Evolutionary conservation across 1,284 basidiomycete genomes (phyloP).

Genomic region (Pterulicium gracile): DNA sequence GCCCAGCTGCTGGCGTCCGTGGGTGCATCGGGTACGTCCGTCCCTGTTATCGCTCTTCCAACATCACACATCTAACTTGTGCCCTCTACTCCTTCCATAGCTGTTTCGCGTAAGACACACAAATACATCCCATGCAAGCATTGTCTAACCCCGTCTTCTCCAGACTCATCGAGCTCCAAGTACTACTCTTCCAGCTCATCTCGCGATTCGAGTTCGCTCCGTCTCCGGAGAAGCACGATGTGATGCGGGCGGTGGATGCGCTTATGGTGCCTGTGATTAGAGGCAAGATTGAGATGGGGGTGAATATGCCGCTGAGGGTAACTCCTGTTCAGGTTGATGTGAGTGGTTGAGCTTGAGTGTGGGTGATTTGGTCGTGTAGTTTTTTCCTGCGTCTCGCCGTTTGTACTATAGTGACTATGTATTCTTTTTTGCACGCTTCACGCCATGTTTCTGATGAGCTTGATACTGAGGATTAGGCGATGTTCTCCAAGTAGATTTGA

Average conservation of each 20-base stretch:
- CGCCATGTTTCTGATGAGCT: too few species aligned
- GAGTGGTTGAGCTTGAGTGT: background rate
- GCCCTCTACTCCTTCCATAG: background rate
- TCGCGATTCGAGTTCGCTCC: conserved; percentile 16
- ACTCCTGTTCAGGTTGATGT: background rate
- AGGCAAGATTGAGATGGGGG: conserved; percentile 12
- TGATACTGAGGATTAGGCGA: too few species aligned
- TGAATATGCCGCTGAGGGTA: conserved; percentile 10
- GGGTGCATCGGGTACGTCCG: conserved; percentile 15
- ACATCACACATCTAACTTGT: background rate
- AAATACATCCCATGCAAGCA: background rate
- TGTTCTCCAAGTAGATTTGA: too few species aligned
- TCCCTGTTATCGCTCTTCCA: background rate
- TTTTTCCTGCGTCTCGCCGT: background rate
- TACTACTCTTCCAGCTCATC: conserved; percentile 14
- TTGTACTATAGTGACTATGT: background rate
- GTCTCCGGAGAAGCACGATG: conserved; percentile 12
- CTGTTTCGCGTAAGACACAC: conserved; percentile 14
- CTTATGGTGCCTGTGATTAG: conserved; percentile 16
- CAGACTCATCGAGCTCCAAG: conserved; percentile 17
- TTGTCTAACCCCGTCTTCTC: background rate
- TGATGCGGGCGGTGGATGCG: conserved; percentile 12
- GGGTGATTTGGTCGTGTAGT: background rate
- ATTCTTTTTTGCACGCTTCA: too few species aligned
- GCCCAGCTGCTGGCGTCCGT: conserved; percentile 13